Evolutionary conservation across 768 basidiomycete species (phyloP), one percentile per base, ranked within the genome.

Genomic region (Boletus patriciae): DNA sequence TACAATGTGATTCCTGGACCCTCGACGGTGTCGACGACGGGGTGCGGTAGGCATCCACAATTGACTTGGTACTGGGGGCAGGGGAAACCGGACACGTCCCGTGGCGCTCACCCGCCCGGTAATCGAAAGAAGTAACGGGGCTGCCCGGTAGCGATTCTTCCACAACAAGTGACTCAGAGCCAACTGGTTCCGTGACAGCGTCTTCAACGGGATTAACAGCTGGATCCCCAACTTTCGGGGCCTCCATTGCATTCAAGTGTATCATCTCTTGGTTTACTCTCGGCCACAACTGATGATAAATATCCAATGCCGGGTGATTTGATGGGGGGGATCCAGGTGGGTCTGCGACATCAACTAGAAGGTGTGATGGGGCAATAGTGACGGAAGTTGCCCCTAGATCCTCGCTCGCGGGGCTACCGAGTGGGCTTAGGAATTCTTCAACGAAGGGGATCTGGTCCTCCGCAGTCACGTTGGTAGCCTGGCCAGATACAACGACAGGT

Each of bases 241-340:
- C 54, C 43, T 62, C 62, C 31, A 45, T 43, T 3, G 61, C 60
- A 54, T 69, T 64, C 34, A 76, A 50, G 50, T 75, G 71, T 48
- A 65, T 64, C 59, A 76, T 70, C 60, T 77, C 76, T 54, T 75
- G 73, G 27, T 69, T 70, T 21, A 72, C 69, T 54, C 63, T 72
- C 8, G 73, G 74, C 75, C 75, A 76, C 51, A 70, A 55, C 48
- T 70, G 59, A 55, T 62, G 50, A 50, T 66, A 52, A 46, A 64
- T 50, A 50, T 72, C 67, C 51, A 58, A 40, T 34, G 48, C 25
- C 16, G 61, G 27, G 36, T 49, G 37, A 45, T 46, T 19, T 58
- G 59, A 27, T 19, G 19, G 48, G 12, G 64, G 58, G 11, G 67
- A 54, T 38, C 31, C 47, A 19, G 46, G 46, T 23, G 36, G 34